Base-by-base conservation (phyloP, 768 basidiomycete species). In the Russula abietina region DNA sequence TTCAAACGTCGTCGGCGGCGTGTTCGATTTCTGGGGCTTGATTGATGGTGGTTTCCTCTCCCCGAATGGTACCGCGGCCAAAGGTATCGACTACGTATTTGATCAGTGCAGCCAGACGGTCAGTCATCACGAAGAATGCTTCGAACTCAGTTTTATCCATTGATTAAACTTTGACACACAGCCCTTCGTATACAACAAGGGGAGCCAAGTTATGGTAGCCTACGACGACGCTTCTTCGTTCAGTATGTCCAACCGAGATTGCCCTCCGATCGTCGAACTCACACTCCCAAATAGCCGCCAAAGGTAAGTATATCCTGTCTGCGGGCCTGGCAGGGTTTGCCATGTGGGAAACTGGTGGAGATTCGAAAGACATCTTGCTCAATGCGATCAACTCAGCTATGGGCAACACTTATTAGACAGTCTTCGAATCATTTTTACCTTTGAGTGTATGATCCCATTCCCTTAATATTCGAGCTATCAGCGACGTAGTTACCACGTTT, bases 1-100 rank as follows among this genome's bases (percentile, higher is more conserved):
- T 61, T 70, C 71, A 30, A 72, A 77, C 53, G 75, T 76, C n/a
- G 78, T 80, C 24, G 77, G 79, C 45, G 87, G 85, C 9, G 69
- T 82, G 51, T 86, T 78, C 66, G 73, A 80, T 48, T 87, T 84
- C 69, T 82, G 83, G 79, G 84, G 80, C 1, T 69, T 89, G 66
- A 74, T 86, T 36, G 70, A 78, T 0, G 72, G 70, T 17, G 85
- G 84, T 3, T 85, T 83, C 73, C 72, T 89, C 56, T 77, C 75
- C 24, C 17, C 65, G 3, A 67, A 77, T 56, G 77, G 84, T 9
- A 71, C 72, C 7, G 70, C 78, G 16, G 79, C 80, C 12, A 53
- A 68, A 0, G 80, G 80, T 2, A 82, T 86, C 69, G 68, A 69
- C 10, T 80, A 80, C 67, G 64, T 71, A 11, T 87, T 76, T 62